phyloP scores from a whole-genome alignment of 495 filamentous ascomycete species.

The Margaritispora aquatica region DNA sequence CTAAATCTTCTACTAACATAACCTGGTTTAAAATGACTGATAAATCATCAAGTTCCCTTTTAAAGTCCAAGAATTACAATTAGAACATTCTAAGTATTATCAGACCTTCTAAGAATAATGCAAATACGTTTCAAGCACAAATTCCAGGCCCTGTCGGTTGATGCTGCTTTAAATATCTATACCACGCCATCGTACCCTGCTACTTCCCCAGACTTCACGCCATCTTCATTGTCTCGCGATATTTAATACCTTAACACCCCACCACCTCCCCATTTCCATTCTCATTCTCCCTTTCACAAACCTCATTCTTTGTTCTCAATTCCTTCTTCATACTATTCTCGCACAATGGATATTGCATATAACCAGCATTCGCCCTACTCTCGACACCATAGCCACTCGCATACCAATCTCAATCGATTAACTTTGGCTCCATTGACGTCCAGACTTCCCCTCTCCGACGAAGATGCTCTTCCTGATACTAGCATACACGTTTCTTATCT shows the following conservation, averaged over 20 bases:
- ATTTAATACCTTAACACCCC: neutral
- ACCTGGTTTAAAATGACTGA: neutral
- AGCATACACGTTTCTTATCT: constrained; percentile 38
- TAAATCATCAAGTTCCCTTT: neutral
- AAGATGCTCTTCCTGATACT: constrained; percentile 33
- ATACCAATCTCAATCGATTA: constrained; percentile 42
- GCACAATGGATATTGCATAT: constrained; percentile 46
- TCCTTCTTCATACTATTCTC: neutral
- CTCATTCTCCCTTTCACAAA: neutral
- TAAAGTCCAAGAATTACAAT: neutral
- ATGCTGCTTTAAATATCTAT: neutral
- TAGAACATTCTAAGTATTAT: too few relatives aligned
- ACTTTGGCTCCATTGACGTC: constrained; percentile 62
- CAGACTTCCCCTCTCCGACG: constrained; percentile 48
- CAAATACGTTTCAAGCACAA: too few relatives aligned
- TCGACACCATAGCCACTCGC: constrained; percentile 39
- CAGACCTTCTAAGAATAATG: too few relatives aligned
- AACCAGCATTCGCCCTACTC: constrained; percentile 43
- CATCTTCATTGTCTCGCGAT: neutral
- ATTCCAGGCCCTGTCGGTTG: too few relatives aligned
- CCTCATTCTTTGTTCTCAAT: neutral
- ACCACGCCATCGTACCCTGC: neutral
- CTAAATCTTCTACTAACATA: too few relatives aligned
- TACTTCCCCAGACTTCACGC: constrained; percentile 17
- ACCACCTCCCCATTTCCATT: neutral